These are phyloP conservation scores for Cyberlindnera misumaiensis DNA, from an alignment of 805 yeast genomes.

Conservation along the genomic window DNA sequence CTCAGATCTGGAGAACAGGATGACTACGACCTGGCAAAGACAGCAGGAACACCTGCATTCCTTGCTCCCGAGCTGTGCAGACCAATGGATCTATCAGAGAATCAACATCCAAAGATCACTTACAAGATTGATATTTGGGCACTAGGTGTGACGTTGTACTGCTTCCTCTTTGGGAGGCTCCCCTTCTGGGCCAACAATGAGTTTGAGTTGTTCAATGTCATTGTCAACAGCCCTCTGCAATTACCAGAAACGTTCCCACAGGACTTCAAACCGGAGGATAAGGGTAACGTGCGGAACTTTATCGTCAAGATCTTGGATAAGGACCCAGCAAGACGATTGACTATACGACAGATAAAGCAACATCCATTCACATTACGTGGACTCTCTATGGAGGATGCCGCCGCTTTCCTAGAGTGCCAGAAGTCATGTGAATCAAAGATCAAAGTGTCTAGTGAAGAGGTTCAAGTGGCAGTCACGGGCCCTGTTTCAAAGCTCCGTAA, in stretches of 20 bases:
- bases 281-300: conserved; percentile 44
- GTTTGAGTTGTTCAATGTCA: conserved; percentile 77
- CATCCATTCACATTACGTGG: conserved; percentile 64
- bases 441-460: conserved; percentile 58
- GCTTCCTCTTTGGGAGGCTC: conserved; percentile 77
- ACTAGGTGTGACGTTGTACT: conserved; percentile 83
- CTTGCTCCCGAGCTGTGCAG: conserved; percentile 90
- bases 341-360: conserved; percentile 61
- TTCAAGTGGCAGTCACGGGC: conserved; percentile 76
- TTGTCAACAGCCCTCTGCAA: conserved; percentile 51
- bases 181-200: conserved; percentile 89
- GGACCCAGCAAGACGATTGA: conserved; percentile 61
- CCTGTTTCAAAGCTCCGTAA: conserved; percentile 54
- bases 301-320: conserved; percentile 57
- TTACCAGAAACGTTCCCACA: conserved; percentile 55
- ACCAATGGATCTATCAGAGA: conserved; percentile 30
- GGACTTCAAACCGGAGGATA: conserved; percentile 32
- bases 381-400: conserved; percentile 25
- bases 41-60: conserved; percentile 97
- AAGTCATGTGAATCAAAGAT: conserved; percentile 31
- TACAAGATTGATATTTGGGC: conserved; percentile 97
- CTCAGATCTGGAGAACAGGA: conserved; percentile 38
- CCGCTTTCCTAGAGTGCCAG: conserved; percentile 19
- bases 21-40: conserved; percentile 84
- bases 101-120: conserved; percentile 46